These are phyloP conservation scores for Monosporascus sp. DNA, from an alignment of 2,329 filamentous ascomycete species.

Conservation along the genomic window DNA sequence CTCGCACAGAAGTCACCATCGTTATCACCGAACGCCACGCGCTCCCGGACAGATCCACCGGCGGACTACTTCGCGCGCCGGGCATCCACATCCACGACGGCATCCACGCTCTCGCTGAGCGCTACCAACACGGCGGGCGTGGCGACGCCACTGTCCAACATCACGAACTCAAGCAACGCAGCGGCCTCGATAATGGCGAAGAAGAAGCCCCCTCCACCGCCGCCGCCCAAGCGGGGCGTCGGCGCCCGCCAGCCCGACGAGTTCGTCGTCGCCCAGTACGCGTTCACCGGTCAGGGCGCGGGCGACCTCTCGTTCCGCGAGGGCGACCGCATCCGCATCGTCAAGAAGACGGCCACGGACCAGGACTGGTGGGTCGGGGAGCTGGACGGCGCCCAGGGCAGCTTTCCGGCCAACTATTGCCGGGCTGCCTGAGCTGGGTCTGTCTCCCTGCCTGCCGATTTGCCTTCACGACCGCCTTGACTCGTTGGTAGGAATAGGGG, in stretches of 20 bases:
- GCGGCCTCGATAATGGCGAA: constrained; percentile 39
- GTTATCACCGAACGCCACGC: constrained; percentile 23
- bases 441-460: no score
- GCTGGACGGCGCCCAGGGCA: constrained; percentile 60
- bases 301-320: constrained; percentile 72
- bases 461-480: background rate
- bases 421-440: constrained; percentile 28
- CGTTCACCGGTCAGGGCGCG: constrained; percentile 63
- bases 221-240: constrained; percentile 53
- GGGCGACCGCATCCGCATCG: constrained; percentile 70
- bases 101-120: constrained; percentile 19
- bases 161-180: background rate
- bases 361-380: constrained; percentile 91
- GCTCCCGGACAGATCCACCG: constrained; percentile 21
- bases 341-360: constrained; percentile 73
- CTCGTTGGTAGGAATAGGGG: background rate
- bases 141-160: background rate
- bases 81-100: constrained; percentile 19
- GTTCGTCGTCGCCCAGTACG: constrained; percentile 69
- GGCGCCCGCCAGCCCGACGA: constrained; percentile 42
- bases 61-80: constrained; percentile 28
- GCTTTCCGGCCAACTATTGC: constrained; percentile 83
- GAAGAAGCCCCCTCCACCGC: constrained; percentile 74
- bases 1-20: constrained; percentile 30
- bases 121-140: background rate